phyloP scores from a whole-genome alignment of 257 asterid species.

The Solanum dulcamara region DNA sequence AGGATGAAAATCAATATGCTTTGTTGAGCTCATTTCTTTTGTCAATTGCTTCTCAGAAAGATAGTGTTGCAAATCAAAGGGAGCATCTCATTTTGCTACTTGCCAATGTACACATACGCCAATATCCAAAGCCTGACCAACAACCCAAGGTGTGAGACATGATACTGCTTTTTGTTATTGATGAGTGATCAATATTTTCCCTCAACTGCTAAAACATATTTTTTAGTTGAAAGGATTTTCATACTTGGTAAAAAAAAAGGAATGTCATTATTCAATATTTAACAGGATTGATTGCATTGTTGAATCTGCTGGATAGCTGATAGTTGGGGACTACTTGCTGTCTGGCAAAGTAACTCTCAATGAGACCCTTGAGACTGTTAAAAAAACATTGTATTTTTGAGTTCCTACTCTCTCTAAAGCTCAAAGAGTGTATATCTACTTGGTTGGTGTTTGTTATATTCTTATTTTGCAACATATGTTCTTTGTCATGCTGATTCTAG shows the following conservation, averaged over 20 bases:
- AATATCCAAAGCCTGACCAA: conserved; percentile 94
- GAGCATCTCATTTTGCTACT: conserved; percentile 95
- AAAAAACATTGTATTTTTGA: neutral
- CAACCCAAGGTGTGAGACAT: conserved; percentile 74
- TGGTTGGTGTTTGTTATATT: neutral
- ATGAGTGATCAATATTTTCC: neutral
- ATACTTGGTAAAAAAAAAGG: neutral
- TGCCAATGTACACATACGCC: conserved; percentile 96
- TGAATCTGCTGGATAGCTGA: neutral
- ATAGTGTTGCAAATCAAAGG: conserved; percentile 88
- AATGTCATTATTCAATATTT: neutral
- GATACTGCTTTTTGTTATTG: conserved; percentile 3
- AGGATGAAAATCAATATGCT: neutral
- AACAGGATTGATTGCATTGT: neutral
- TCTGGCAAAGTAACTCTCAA: neutral
- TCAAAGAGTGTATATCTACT: neutral
- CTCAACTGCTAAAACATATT: neutral
- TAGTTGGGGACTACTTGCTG: neutral
- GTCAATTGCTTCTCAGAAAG: conserved; percentile 59
- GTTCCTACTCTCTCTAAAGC: neutral
- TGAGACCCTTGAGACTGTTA: neutral
- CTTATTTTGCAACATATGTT: neutral
- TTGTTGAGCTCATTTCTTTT: conserved; percentile 1
- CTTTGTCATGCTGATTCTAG: neutral
- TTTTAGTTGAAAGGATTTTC: neutral